phyloP scores from a whole-genome alignment of 306 rosid species.

The Casuarina cunninghamiana region DNA sequence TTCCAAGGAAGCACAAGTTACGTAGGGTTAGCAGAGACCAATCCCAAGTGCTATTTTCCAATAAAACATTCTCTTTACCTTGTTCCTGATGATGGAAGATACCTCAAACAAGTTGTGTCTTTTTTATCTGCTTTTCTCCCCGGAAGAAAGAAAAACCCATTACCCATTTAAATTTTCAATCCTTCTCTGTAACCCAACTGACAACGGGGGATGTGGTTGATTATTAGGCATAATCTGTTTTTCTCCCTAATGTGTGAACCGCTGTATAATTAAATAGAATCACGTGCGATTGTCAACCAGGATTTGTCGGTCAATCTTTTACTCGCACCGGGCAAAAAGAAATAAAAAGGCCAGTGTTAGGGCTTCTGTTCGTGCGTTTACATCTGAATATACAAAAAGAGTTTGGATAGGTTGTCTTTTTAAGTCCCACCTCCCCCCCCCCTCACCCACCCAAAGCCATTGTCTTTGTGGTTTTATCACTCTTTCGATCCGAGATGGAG shows the following conservation, averaged over 20 bases:
- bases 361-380: conserved; percentile 7
- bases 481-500: conserved; percentile 50
- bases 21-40: no score
- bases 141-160: background rate
- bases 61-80: background rate
- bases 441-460: conserved; percentile 3
- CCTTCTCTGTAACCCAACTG: background rate
- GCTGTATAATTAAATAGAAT: conserved; percentile 56
- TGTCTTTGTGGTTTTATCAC: background rate
- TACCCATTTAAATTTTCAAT: background rate
- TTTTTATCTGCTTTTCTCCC: background rate
- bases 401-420: conserved; percentile 14
- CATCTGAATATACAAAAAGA: conserved; percentile 7
- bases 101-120: background rate
- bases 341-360: conserved; percentile 24
- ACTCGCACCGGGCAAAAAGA: conserved; percentile 28
- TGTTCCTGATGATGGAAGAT: background rate
- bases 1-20: no score
- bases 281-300: conserved; percentile 90
- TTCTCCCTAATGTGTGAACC: conserved; percentile 32
- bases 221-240: background rate
- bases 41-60: background rate
- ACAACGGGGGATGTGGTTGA: background rate
- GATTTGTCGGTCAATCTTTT: conserved; percentile 82
- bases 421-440: conserved; percentile 1